Percentiles rank a stretch among this genome's conserved stretches.
Evolutionary conservation across 495 filamentous ascomycete genomes (phyloP).

Genomic region (Podospora appendiculata): DNA sequence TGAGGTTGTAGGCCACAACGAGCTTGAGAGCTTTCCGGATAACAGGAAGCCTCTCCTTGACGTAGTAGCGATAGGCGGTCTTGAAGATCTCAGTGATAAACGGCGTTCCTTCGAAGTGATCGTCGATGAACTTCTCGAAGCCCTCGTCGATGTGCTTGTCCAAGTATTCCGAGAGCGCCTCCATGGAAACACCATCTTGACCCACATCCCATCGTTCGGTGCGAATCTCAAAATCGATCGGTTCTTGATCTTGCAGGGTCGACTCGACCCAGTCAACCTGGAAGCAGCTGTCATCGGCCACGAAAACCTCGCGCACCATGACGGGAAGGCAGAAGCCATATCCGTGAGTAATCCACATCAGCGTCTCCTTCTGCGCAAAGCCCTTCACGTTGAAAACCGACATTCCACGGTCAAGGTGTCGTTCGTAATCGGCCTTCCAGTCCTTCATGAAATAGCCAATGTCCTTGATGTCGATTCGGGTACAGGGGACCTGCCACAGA

Average conservation of each 20-base stretch:
- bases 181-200: constrained; percentile 69
- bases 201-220: constrained; percentile 81
- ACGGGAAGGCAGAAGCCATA: constrained; percentile 85
- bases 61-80: constrained; percentile 85
- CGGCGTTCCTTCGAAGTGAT: constrained; percentile 87
- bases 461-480: constrained; percentile 93
- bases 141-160: constrained; percentile 85
- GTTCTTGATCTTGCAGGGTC: constrained; percentile 53
- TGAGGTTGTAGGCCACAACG: constrained; percentile 87
- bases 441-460: constrained; percentile 97
- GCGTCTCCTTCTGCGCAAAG: constrained; percentile 70
- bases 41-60: constrained; percentile 70
- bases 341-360: constrained; percentile 79
- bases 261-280: constrained; percentile 84
- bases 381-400: constrained; percentile 91
- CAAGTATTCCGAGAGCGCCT: constrained; percentile 75
- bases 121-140: constrained; percentile 86
- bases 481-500: constrained; percentile 92
- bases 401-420: constrained; percentile 76
- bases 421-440: constrained; percentile 91
- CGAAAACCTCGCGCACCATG: constrained; percentile 82
- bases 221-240: constrained; percentile 71
- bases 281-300: constrained; percentile 87
- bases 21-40: constrained; percentile 89
- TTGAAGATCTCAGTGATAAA: constrained; percentile 92